phyloP scores from a whole-genome alignment of 1,284 basidiomycete species.

The Exsudoporus floridanus region DNA sequence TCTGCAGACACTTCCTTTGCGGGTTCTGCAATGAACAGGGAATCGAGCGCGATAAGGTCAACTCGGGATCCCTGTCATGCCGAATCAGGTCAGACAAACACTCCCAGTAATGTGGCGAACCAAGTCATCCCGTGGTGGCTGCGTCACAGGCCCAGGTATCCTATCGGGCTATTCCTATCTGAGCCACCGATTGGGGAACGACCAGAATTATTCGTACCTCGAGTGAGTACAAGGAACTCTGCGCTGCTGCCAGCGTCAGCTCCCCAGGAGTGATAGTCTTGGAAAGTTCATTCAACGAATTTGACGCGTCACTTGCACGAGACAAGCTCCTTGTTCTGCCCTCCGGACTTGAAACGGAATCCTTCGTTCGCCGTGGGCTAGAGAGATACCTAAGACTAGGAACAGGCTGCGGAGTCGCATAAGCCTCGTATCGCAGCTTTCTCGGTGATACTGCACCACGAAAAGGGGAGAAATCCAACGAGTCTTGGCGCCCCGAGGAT shows the following conservation, averaged over 20 bases:
- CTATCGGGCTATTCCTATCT: conserved; percentile 14
- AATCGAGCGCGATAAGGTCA: conserved; percentile 70
- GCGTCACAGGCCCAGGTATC: not conserved
- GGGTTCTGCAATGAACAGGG: conserved; percentile 58
- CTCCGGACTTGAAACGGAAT: conserved; percentile 29
- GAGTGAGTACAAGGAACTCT: conserved; percentile 12
- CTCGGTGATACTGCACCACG: conserved; percentile 35
- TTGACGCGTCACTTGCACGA: conserved; percentile 27
- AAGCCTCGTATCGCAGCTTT: conserved; percentile 68
- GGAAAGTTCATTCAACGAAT: conserved; percentile 37
- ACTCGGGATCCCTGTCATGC: conserved; percentile 40
- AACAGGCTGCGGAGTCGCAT: conserved; percentile 56
- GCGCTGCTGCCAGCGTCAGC: conserved; percentile 47
- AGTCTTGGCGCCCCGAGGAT: conserved; percentile 12
- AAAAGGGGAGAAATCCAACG: conserved; percentile 36
- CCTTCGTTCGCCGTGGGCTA: conserved; percentile 24
- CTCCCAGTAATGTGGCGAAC: conserved; percentile 17
- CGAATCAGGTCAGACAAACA: conserved; percentile 13
- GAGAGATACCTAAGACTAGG: conserved; percentile 42
- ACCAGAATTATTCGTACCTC: conserved; percentile 23
- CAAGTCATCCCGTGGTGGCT: conserved; percentile 16
- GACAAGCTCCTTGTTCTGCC: conserved; percentile 25
- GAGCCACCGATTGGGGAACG: not conserved
- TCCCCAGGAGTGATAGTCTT: conserved; percentile 56
- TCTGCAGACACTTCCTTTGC: conserved; percentile 23